phyloP scores from a whole-genome alignment of 2,329 filamentous ascomycete species.

The Orbilia quercus region DNA sequence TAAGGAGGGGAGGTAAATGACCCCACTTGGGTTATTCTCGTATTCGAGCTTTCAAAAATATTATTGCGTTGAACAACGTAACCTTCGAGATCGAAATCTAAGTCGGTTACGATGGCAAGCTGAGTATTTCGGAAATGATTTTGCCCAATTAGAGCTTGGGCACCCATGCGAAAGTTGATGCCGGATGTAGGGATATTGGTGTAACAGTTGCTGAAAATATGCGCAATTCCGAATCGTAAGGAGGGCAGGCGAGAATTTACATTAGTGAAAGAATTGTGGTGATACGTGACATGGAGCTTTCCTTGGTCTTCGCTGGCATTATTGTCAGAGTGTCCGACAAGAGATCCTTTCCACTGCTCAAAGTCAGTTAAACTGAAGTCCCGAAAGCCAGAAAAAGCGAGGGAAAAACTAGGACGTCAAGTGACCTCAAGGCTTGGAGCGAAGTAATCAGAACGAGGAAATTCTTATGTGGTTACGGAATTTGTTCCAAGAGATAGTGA shows the following conservation, averaged over 20 bases:
- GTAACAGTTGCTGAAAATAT: slow-evolving; percentile 67
- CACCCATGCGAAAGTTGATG: slow-evolving; percentile 70
- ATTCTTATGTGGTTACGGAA: slow-evolving; percentile 37
- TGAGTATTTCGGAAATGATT: slow-evolving; percentile 64
- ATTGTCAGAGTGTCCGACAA: slow-evolving; percentile 72
- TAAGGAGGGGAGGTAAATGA: slow-evolving; percentile 62
- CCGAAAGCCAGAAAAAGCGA: too few species aligned
- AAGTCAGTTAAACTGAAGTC: background rate
- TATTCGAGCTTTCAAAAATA: slow-evolving; percentile 63
- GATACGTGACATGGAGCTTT: slow-evolving; percentile 73
- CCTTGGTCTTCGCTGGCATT: slow-evolving; percentile 72
- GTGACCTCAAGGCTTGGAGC: too few species aligned
- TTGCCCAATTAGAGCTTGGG: slow-evolving; percentile 70
- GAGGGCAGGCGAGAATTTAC: slow-evolving; percentile 73
- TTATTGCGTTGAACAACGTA: slow-evolving; percentile 66
- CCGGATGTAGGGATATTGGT: slow-evolving; percentile 63
- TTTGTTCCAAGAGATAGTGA: slow-evolving; percentile 66
- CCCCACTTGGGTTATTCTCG: slow-evolving; percentile 62
- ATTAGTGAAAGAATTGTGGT: slow-evolving; percentile 75
- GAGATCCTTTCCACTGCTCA: slow-evolving; percentile 69
- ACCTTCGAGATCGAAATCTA: slow-evolving; percentile 66
- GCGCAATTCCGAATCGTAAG: slow-evolving; percentile 74
- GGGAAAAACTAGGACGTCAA: too few species aligned
- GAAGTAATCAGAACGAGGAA: too few species aligned
- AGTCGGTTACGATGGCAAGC: slow-evolving; percentile 64